Percentiles rank a stretch among this genome's conserved stretches.
Conservation (phyloP, 2,329 filamentous ascomycete genomes). For the Aspergillus japonicus region DNA sequence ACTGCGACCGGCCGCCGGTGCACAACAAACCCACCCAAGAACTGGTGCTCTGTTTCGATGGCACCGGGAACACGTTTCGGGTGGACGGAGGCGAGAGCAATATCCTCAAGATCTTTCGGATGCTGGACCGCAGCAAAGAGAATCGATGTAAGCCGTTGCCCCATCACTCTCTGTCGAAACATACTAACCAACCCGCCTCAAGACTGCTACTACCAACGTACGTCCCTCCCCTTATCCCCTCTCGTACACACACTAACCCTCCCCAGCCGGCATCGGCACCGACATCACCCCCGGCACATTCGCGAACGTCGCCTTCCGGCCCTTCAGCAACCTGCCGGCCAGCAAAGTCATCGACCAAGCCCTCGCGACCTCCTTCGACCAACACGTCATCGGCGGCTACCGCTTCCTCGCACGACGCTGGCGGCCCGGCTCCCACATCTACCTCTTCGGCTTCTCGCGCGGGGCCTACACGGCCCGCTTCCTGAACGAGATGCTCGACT, state of each 20-base stretch:
- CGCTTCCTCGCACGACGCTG: conserved; percentile 22
- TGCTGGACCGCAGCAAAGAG: conserved; percentile 34
- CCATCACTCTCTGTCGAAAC: no score
- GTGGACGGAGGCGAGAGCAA: conserved; percentile 44
- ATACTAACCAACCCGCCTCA: not conserved
- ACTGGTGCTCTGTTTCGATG: conserved; percentile 41
- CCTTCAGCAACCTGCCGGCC: conserved; percentile 11
- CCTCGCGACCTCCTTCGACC: conserved; percentile 18
- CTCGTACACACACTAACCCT: not conserved
- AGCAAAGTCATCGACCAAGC: conserved; percentile 16
- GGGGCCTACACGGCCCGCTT: conserved; percentile 27
- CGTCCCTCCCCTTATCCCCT: not conserved
- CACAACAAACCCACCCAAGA: conserved; percentile 7
- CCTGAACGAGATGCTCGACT: conserved; percentile 25
- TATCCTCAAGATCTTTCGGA: conserved; percentile 43
- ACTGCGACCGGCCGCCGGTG: not conserved
- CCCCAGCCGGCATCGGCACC: conserved; percentile 21
- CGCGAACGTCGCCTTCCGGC: conserved; percentile 13
- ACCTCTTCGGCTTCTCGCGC: conserved; percentile 27
- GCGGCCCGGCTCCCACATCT: conserved; percentile 16
- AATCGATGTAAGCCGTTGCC: conserved; percentile 16
- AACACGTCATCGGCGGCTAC: conserved; percentile 23
- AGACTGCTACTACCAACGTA: conserved; percentile 26
- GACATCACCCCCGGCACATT: conserved; percentile 14
- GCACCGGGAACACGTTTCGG: conserved; percentile 42